Base-by-base conservation (phyloP, 2,329 filamentous ascomycete species). In the Parastagonospora nodorum region DNA sequence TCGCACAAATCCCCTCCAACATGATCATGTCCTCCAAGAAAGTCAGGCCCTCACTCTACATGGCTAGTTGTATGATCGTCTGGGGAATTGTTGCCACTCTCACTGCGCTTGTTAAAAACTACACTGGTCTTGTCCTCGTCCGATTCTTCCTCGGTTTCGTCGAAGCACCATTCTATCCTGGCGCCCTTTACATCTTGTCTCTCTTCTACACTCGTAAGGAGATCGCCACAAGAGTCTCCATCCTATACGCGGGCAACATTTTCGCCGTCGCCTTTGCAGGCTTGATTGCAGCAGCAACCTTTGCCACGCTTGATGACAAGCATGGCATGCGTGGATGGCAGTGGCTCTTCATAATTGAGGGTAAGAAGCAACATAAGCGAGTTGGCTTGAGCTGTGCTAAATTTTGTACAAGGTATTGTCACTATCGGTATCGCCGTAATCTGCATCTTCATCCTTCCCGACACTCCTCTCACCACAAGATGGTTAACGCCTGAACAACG, bases 171-270 rank as follows among this genome's bases (percentile, higher is more conserved):
- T 86, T 85, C 65, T 77, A 86, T 38, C 84, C 85, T 0, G 85
- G 85, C 2, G 82, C 82, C 0, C 74, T 87, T 6, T 77, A 86
- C 45, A 80, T 86, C 36, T 75, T 87, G 28, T 83, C 81, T 0
- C 81, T 85, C 53, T 88, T 84, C 79, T 88, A 88, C 65, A 87
- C 84, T 2, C 78, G 83, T 44, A 79, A 80, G 38, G 70, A 75
- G 50, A 58, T 73, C 39, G 67, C 67, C 5, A 60, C 64, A 2
- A 38, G 56, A 3, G 45, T 61, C 0, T 45, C 47, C 0, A 60
- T 58, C 10, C 38, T 60, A 9, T 57, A 57, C 27, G 30, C 42
- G 41, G 58, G 46, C 32, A 59, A 53, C 24, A 60, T 58, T 16
- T 54, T 61, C 32, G 58, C 56, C 2, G 45, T 48, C 15, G 44